Conservation (phyloP, 2,329 filamentous ascomycete species). For the Monosporascus sp. region DNA sequence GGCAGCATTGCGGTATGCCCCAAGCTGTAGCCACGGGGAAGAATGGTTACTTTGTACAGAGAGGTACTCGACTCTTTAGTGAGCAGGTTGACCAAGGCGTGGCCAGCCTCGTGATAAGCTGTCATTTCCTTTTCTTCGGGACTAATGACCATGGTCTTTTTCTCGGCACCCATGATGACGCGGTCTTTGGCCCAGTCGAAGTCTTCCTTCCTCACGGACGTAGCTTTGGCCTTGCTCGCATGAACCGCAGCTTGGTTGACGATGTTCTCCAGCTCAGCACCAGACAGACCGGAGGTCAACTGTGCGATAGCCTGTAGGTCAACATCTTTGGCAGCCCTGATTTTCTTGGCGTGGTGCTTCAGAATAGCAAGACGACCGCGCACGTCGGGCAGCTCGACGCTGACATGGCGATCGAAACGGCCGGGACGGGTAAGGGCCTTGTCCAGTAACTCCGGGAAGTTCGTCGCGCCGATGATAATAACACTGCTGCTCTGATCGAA, state of each 20-base stretch:
- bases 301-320: slow-evolving; percentile 80
- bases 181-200: slow-evolving; percentile 98
- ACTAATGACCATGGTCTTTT: slow-evolving; percentile 81
- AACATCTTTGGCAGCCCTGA: slow-evolving; percentile 74
- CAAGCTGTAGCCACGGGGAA: slow-evolving; percentile 80
- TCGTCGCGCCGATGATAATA: slow-evolving; percentile 93
- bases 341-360: slow-evolving; percentile 87
- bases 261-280: slow-evolving; percentile 92
- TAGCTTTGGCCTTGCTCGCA: slow-evolving; percentile 81
- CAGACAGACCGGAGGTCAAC: slow-evolving; percentile 86
- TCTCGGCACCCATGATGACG: slow-evolving; percentile 94
- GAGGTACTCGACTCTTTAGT: slow-evolving; percentile 65
- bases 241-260: slow-evolving; percentile 94
- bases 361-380: slow-evolving; percentile 89
- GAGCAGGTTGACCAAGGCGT: slow-evolving; percentile 84
- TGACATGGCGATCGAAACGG: slow-evolving; percentile 90
- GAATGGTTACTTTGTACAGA: slow-evolving; percentile 95
- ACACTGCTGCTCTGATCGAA: slow-evolving; percentile 94
- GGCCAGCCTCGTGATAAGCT: slow-evolving; percentile 94
- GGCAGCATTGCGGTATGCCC: slow-evolving; percentile 85
- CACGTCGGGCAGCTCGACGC: slow-evolving; percentile 85
- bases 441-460: slow-evolving; percentile 90
- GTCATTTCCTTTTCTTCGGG: slow-evolving; percentile 93
- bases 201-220: slow-evolving; percentile 69
- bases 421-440: slow-evolving; percentile 92